Percentiles rank a stretch among this genome's conserved stretches.
Evolutionary conservation across 2,329 filamentous ascomycete species (phyloP).

Genomic region (Talaromyces sp.): DNA sequence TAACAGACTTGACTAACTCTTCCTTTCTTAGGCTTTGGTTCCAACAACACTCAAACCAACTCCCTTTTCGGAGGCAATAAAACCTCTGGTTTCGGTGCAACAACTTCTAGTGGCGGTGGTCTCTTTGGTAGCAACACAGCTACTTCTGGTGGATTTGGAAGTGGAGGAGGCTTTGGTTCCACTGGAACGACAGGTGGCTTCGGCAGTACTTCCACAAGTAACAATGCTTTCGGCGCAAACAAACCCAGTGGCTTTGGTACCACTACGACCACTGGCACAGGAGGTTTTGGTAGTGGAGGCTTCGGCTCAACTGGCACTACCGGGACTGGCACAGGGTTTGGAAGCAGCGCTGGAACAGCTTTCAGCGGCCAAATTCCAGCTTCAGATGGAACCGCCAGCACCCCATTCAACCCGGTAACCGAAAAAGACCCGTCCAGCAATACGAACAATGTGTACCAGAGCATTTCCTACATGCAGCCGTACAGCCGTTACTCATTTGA

Average conservation of each 20-base stretch:
- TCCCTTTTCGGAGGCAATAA: conserved; percentile 14
- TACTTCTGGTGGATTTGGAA: conserved; percentile 31
- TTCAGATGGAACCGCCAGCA: conserved; percentile 41
- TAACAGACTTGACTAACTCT: conserved; percentile 13
- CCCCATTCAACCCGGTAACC: conserved; percentile 39
- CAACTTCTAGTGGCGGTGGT: conserved; percentile 10
- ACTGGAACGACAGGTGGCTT: conserved; percentile 21
- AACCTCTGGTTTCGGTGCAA: conserved; percentile 9
- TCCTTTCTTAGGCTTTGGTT: conserved; percentile 30
- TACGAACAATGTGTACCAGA: conserved; percentile 44
- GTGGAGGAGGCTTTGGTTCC: conserved; percentile 25
- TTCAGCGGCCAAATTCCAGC: conserved; percentile 35
- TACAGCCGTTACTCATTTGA: conserved; percentile 84
- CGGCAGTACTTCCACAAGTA: conserved; percentile 14
- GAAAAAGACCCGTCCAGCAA: conserved; percentile 39
- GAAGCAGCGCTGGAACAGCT: conserved; percentile 36
- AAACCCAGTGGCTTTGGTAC: conserved; percentile 23
- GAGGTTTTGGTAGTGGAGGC: conserved; percentile 22
- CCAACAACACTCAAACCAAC: conserved; percentile 26
- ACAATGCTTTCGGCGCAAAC: conserved; percentile 19
- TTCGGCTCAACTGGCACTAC: conserved; percentile 18
- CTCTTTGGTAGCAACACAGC: conserved; percentile 32
- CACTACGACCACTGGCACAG: conserved; percentile 14
- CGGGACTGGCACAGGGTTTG: conserved; percentile 26
- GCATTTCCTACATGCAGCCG: conserved; percentile 43